These are phyloP conservation scores for Albophoma yamanashiensis DNA, from an alignment of 2,329 filamentous ascomycete genomes.

Conservation along the genomic window DNA sequence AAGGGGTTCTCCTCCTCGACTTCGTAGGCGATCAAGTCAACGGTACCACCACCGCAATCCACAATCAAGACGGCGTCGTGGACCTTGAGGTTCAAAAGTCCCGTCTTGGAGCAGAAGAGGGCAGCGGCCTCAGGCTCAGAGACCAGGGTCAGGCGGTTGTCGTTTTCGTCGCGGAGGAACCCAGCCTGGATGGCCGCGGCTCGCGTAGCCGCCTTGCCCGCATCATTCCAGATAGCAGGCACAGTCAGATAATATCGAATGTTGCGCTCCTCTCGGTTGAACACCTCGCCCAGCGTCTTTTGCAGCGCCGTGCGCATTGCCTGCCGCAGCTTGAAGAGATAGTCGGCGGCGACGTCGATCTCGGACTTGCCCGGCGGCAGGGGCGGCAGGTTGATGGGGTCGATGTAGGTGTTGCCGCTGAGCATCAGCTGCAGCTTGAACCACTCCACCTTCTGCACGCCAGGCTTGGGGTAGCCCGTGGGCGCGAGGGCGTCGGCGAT, in stretches of 20 bases:
- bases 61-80: slow-evolving; percentile 97
- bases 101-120: slow-evolving; percentile 95
- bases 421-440: slow-evolving; percentile 99
- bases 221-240: slow-evolving; percentile 99
- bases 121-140: slow-evolving; percentile 96
- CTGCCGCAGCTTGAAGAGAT: slow-evolving; percentile 94
- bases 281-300: slow-evolving; percentile 94
- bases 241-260: slow-evolving; percentile 97
- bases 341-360: slow-evolving; percentile 98
- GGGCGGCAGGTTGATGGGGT: slow-evolving; percentile 95
- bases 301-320: slow-evolving; percentile 93
- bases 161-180: slow-evolving; percentile 93
- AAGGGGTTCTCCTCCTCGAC: slow-evolving; percentile 97
- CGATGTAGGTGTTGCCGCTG: slow-evolving; percentile 97
- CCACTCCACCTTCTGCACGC: slow-evolving; percentile 98
- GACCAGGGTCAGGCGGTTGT: slow-evolving; percentile 88
- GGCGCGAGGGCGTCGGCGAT: slow-evolving; percentile 94
- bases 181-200: slow-evolving; percentile 94
- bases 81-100: slow-evolving; percentile 91
- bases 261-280: slow-evolving; percentile 95
- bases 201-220: slow-evolving; percentile 91
- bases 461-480: slow-evolving; percentile 93
- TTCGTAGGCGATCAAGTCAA: slow-evolving; percentile 98
- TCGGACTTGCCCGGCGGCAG: slow-evolving; percentile 96
- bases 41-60: slow-evolving; percentile 95